phyloP scores from a whole-genome alignment of 2,329 filamentous ascomycete species.

The Colletotrichum truncatum region DNA sequence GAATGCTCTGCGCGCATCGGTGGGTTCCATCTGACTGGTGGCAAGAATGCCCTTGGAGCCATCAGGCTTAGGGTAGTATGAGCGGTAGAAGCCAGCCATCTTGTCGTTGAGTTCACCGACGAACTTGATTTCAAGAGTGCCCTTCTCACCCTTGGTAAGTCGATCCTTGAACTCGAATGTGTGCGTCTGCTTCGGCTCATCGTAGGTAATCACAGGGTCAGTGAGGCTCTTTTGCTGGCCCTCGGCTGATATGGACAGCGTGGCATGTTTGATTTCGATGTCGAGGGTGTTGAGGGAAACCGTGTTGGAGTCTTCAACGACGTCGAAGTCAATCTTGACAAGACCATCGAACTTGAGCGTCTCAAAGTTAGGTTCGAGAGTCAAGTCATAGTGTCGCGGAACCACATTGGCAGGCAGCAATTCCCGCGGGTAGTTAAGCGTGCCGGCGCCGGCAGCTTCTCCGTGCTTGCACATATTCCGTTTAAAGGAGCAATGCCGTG shows the following conservation, averaged over 20 bases:
- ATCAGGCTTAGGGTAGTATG: slow-evolving; percentile 86
- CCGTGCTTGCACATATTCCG: slow-evolving; percentile 32
- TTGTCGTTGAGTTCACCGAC: slow-evolving; percentile 87
- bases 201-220: slow-evolving; percentile 71
- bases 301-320: slow-evolving; percentile 83
- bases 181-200: slow-evolving; percentile 83
- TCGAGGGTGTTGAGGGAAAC: slow-evolving; percentile 91
- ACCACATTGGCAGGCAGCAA: slow-evolving; percentile 92
- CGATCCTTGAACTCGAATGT: slow-evolving; percentile 81
- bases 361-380: slow-evolving; percentile 88
- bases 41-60: slow-evolving; percentile 85
- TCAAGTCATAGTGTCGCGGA: slow-evolving; percentile 91
- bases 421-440: slow-evolving; percentile 64
- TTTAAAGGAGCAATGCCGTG: slow-evolving; percentile 30
- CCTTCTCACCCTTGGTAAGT: slow-evolving; percentile 79
- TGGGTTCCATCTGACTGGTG: slow-evolving; percentile 96
- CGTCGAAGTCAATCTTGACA: slow-evolving; percentile 87
- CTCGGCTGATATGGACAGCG: slow-evolving; percentile 28
- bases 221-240: slow-evolving; percentile 61
- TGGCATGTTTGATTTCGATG: slow-evolving; percentile 79
- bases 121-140: slow-evolving; percentile 70
- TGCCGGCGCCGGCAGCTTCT: slow-evolving; percentile 21
- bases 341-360: slow-evolving; percentile 88
- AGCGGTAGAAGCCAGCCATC: slow-evolving; percentile 98
- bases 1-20: slow-evolving; percentile 91